A percentile compares a stretch with the other conserved stretches of the same genome.
Conservation (phyloP, 257 asterid genomes). For the Vinca minor region DNA sequence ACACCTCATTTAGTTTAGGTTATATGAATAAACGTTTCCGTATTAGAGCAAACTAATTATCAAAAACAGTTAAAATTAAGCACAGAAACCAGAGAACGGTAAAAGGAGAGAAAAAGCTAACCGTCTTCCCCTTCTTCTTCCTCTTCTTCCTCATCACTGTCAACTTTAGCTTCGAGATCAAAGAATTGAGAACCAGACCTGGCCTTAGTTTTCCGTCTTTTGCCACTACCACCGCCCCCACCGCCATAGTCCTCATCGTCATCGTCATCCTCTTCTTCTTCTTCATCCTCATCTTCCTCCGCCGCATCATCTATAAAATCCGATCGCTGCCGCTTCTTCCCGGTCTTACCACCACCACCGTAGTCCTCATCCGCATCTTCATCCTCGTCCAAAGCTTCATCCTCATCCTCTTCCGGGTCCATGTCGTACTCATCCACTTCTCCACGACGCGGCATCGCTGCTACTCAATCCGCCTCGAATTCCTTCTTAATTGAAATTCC, state of each 20-base stretch:
- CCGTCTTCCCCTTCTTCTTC: slow-evolving; percentile 95
- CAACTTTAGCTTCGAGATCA: slow-evolving; percentile 73
- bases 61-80: no score
- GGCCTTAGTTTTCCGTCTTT: slow-evolving; percentile 30
- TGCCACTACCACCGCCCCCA: slow-evolving; percentile 25
- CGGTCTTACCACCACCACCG: slow-evolving; percentile 50
- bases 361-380: no score
- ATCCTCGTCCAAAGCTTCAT: slow-evolving; percentile 48
- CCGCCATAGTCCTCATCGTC: slow-evolving; percentile 57
- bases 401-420: slow-evolving; percentile 56
- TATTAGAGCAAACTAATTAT: background rate
- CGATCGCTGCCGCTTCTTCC: slow-evolving; percentile 60
- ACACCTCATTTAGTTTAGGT: no score
- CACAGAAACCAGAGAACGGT: background rate
- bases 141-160: slow-evolving; percentile 85
- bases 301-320: slow-evolving; percentile 63
- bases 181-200: slow-evolving; percentile 44
- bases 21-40: no score
- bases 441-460: slow-evolving; percentile 50
- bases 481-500: no score
- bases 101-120: slow-evolving; percentile 20
- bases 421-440: slow-evolving; percentile 55
- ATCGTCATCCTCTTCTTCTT: slow-evolving; percentile 41
- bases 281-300: slow-evolving; percentile 80
- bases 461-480: background rate